Evolutionary conservation across 106 monocot genomes (phyloP), one percentile per base, ranked within the genome.

Genomic region (Dendrobium chrysotoxum): DNA sequence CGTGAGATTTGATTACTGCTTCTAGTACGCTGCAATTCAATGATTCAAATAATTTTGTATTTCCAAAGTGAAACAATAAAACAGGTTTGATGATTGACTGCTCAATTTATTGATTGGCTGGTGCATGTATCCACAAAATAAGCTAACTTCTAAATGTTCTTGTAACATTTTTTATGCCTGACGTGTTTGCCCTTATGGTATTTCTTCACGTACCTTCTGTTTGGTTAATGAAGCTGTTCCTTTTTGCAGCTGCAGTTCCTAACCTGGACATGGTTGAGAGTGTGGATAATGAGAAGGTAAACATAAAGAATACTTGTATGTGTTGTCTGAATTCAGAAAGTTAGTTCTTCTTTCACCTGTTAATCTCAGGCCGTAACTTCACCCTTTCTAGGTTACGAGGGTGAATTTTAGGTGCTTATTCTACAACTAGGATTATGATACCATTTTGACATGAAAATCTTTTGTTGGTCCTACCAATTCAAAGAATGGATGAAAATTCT

Each of bases 211-310:
- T 57, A 44, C 44, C 44, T 7, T 44, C 44, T 44, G 44, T 18
- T 57, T 57, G 15, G 57, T 57, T 57, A 57, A 57, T 21, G 4
- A 73, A 42, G 44, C 54, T 42, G 65, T 28, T 31, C 18, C 47
- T 15, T 26, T 81, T 4, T 82, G 74, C 86, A 95, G 95, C 89
- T 84, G 78, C 87, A 66, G 92, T 89, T 16, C 92, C 95, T 23
- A 95, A 91, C 81, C 92, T 95, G 76, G 85, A 91, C 71, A 95
- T 93, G 92, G 88, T 95, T 80, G 91, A 95, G 86, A 84, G 87
- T 68, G 89, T 95, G 66, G 92, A 91, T 75, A 84, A 85, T 86
- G 88, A 85, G 47, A 95, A 95, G 92, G 95, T 95, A 55, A 83
- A 31, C 8, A 45, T 28, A 54, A 58, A n/a, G 28, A 26, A 21